Evolutionary conservation across 1,284 basidiomycete species (phyloP).

Genomic region (Irpex sp.): DNA sequence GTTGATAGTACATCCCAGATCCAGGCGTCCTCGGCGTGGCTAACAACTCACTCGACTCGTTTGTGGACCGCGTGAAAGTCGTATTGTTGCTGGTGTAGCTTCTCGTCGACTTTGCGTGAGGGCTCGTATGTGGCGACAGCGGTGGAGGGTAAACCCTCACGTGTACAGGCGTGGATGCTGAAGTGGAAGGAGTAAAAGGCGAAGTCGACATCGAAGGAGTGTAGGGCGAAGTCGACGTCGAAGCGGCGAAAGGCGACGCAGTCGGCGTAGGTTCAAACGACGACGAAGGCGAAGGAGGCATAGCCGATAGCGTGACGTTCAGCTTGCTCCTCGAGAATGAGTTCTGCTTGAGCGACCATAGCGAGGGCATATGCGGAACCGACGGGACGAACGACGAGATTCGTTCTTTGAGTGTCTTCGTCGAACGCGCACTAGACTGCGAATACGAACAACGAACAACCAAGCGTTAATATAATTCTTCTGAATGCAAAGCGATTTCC

Average conservation of each 20-base stretch:
- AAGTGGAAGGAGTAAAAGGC: neutral
- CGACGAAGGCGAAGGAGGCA: conserved; percentile 14
- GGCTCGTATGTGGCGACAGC: neutral
- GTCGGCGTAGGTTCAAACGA: neutral
- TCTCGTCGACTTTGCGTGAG: neutral
- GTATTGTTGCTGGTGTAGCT: neutral
- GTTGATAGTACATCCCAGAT: neutral
- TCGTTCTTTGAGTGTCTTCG: conserved; percentile 17
- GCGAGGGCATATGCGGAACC: conserved; percentile 10
- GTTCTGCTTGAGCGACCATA: conserved; percentile 10
- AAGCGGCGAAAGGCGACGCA: neutral
- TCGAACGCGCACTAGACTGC: conserved; percentile 15
- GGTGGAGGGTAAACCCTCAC: neutral
- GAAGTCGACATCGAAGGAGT: conserved; percentile 12
- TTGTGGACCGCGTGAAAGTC: neutral
- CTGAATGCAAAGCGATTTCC: too few relatives aligned
- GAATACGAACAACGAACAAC: neutral
- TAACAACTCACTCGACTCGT: conserved; percentile 1
- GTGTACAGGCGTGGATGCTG: too few relatives aligned
- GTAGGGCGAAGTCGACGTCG: neutral
- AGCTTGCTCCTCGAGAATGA: conserved; percentile 20
- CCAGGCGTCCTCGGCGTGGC: conserved; percentile 5
- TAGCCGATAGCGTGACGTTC: conserved; percentile 19
- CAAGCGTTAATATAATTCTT: neutral
- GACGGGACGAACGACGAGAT: conserved; percentile 18